Evolutionary conservation across 1,139 yeast genomes (phyloP).

Genomic region (Pichia sp.): DNA sequence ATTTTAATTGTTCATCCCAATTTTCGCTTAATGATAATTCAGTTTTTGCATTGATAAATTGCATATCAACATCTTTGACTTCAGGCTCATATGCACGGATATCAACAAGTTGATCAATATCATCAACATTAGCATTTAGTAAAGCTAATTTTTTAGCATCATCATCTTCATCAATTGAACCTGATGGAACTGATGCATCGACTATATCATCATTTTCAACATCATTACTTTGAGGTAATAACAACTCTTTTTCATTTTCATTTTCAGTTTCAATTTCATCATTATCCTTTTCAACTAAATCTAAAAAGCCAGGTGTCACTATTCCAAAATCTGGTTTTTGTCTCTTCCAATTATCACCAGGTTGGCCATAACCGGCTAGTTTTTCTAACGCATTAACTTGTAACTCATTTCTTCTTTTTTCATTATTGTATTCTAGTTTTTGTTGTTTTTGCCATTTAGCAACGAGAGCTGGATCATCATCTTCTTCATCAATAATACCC

Average conservation of each 20-base stretch:
- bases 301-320: conserved; percentile 24
- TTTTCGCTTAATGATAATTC: conserved; percentile 47
- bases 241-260: neutral
- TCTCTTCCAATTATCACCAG: conserved; percentile 18
- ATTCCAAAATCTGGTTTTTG: conserved; percentile 15
- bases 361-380: conserved; percentile 19
- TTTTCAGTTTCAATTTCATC: conserved; percentile 1
- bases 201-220: conserved; percentile 11
- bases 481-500: conserved; percentile 74
- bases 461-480: conserved; percentile 39
- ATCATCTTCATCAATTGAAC: conserved; percentile 1
- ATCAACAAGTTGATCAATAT: conserved; percentile 35
- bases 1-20: conserved; percentile 59
- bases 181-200: conserved; percentile 12
- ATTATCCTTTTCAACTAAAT: conserved; percentile 2
- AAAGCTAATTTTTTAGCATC: conserved; percentile 1
- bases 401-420: conserved; percentile 21
- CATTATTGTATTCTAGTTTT: conserved; percentile 28
- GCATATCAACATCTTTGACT: conserved; percentile 40
- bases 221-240: conserved; percentile 4
- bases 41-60: conserved; percentile 35
- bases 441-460: conserved; percentile 32
- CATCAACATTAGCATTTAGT: conserved; percentile 2
- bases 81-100: conserved; percentile 69
- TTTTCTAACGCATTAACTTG: conserved; percentile 21